These are phyloP conservation scores for Cystofilobasidium capitatum DNA, from an alignment of 768 basidiomycete genomes.

Conservation along the genomic window DNA sequence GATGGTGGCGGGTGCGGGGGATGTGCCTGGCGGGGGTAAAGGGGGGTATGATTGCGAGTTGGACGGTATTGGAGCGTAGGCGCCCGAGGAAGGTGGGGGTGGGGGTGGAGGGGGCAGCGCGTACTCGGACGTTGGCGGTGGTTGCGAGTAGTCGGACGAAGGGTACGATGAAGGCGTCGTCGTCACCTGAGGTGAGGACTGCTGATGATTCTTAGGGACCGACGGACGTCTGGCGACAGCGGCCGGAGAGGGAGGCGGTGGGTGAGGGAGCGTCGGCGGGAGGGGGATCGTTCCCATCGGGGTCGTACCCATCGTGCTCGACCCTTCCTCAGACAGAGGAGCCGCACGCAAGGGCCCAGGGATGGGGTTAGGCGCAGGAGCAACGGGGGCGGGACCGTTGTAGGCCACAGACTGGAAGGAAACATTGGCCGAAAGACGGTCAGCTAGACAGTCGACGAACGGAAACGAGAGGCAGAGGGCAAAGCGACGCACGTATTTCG, in stretches of 20 bases:
- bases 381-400: not conserved
- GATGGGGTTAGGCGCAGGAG: not conserved
- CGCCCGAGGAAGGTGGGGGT: not conserved
- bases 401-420: slow-evolving; percentile 13
- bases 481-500: slow-evolving; percentile 17
- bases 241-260: not conserved
- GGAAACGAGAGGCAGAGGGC: not conserved
- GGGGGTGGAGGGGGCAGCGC: not conserved
- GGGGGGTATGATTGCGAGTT: too few relatives aligned
- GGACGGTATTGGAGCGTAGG: not conserved
- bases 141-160: not conserved
- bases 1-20: too few relatives aligned
- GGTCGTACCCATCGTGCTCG: not conserved
- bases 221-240: too few relatives aligned
- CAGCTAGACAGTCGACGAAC: not conserved
- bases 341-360: not conserved
- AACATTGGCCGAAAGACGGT: not conserved
- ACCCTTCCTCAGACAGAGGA: not conserved
- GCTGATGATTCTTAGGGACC: too few relatives aligned
- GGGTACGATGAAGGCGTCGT: not conserved
- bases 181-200: not conserved
- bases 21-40: too few relatives aligned
- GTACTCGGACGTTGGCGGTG: not conserved
- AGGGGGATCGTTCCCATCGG: not conserved
- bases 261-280: not conserved